A percentile compares a stretch with the other conserved stretches of the same genome.
Conservation (phyloP, 306 rosid genomes). For the Quercus mongolica region DNA sequence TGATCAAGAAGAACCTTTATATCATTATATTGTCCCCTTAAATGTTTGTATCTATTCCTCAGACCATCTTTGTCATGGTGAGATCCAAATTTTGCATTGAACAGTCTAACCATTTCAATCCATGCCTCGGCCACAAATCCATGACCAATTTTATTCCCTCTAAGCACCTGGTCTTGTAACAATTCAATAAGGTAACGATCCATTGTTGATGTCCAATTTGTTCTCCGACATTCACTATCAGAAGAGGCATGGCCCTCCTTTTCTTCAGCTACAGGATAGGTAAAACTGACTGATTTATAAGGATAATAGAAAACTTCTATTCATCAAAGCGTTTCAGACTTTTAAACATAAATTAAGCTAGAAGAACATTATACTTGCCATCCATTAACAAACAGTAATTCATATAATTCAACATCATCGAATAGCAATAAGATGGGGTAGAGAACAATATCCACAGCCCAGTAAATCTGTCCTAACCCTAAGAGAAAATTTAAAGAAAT, state of each 20-base stretch:
- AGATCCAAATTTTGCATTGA: slow-evolving; percentile 15
- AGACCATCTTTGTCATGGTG: slow-evolving; percentile 12
- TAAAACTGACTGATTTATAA: neutral
- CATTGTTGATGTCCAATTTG: slow-evolving; percentile 12
- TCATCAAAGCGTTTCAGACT: neutral
- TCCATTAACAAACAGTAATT: neutral
- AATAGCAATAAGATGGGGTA: neutral
- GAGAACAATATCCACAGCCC: neutral
- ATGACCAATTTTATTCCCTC: slow-evolving; percentile 17
- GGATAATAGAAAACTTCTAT: neutral
- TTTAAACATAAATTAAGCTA: neutral
- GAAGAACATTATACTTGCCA: neutral
- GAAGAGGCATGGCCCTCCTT: slow-evolving; percentile 13
- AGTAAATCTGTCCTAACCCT: neutral
- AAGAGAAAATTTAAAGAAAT: neutral
- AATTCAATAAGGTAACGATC: slow-evolving; percentile 14
- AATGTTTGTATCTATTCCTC: slow-evolving; percentile 13
- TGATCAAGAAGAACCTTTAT: slow-evolving; percentile 7
- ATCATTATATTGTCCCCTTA: slow-evolving; percentile 12
- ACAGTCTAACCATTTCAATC: slow-evolving; percentile 17
- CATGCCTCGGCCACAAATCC: slow-evolving; percentile 11
- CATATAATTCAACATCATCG: neutral
- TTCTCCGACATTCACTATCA: slow-evolving; percentile 7
- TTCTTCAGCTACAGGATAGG: slow-evolving; percentile 27
- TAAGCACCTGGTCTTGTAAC: slow-evolving; percentile 8